Evolutionary conservation across 805 yeast genomes (phyloP).

Genomic region (Suhomyces xylopsoci): DNA sequence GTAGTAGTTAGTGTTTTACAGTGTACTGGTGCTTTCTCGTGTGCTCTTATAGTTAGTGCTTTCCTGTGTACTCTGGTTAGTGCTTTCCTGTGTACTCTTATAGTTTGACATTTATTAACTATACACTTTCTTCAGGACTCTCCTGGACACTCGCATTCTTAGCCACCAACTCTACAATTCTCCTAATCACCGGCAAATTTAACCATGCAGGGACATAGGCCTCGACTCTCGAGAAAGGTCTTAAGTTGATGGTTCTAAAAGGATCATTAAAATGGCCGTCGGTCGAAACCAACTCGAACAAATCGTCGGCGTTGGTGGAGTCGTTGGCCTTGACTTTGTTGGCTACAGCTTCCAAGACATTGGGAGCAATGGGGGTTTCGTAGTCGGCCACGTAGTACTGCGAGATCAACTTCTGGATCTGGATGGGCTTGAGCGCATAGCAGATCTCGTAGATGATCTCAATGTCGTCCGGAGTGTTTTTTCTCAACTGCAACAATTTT

Average conservation of each 20-base stretch:
- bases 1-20: too few species aligned
- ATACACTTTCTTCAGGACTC: constrained; percentile 11
- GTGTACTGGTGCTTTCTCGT: too few species aligned
- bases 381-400: constrained; percentile 92
- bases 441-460: constrained; percentile 92
- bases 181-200: constrained; percentile 81
- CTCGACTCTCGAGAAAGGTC: constrained; percentile 78
- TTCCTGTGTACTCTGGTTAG: too few species aligned
- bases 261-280: constrained; percentile 83
- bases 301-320: constrained; percentile 53
- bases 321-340: constrained; percentile 65
- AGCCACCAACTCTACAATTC: constrained; percentile 85
- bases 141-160: constrained; percentile 76
- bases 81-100: too few species aligned
- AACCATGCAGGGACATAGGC: constrained; percentile 95
- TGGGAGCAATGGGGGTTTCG: constrained; percentile 86
- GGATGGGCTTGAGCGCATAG: constrained; percentile 90
- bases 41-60: too few species aligned
- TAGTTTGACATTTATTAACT: too few species aligned
- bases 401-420: constrained; percentile 85
- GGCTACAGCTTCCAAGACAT: constrained; percentile 77
- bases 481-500: constrained; percentile 86
- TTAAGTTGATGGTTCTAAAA: constrained; percentile 65
- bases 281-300: constrained; percentile 65
- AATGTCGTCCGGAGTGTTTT: constrained; percentile 84